A percentile compares a stretch with the other conserved stretches of the same genome.
Conservation (phyloP, 1,139 yeast genomes). For the Trichomonascaceae sp. region DNA sequence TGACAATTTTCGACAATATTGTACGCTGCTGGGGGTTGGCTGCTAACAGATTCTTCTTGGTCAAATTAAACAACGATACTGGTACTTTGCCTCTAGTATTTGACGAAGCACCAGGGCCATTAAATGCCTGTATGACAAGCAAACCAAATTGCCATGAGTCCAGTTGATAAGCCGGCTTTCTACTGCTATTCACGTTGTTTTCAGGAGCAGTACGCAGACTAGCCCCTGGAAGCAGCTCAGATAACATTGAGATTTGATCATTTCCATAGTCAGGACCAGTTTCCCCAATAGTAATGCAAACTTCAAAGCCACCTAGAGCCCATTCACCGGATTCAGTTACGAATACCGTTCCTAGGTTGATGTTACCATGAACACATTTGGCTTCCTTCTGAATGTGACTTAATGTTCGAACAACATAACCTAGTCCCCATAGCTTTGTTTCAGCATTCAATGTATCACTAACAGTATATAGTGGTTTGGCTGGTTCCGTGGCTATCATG, state of each 20-base stretch:
- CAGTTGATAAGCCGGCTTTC: constrained; percentile 29
- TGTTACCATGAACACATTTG: constrained; percentile 58
- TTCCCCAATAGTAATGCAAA: constrained; percentile 40
- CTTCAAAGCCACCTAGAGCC: constrained; percentile 80
- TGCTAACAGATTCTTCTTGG: constrained; percentile 22
- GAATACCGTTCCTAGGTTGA: constrained; percentile 53
- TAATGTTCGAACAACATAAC: constrained; percentile 41
- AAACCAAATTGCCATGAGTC: constrained; percentile 64
- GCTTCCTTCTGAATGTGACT: constrained; percentile 61
- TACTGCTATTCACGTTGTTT: constrained; percentile 33
- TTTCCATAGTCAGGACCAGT: constrained; percentile 21
- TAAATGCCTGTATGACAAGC: constrained; percentile 47
- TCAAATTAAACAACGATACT: constrained; percentile 18
- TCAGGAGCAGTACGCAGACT: constrained; percentile 41
- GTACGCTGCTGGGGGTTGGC: constrained; percentile 35
- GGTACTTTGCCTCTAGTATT: constrained; percentile 21
- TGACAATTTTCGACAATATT: constrained; percentile 45
- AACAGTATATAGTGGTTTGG: constrained; percentile 46
- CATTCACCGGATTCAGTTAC: constrained; percentile 72
- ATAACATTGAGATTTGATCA: constrained; percentile 19
- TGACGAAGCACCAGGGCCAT: constrained; percentile 20
- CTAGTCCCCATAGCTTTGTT: constrained; percentile 54
- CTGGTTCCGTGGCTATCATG: constrained; percentile 75
- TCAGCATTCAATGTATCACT: constrained; percentile 24
- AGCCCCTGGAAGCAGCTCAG: constrained; percentile 32